phyloP scores from a whole-genome alignment of 805 yeast genomes.

The Saccharomycopsis fermentans region DNA sequence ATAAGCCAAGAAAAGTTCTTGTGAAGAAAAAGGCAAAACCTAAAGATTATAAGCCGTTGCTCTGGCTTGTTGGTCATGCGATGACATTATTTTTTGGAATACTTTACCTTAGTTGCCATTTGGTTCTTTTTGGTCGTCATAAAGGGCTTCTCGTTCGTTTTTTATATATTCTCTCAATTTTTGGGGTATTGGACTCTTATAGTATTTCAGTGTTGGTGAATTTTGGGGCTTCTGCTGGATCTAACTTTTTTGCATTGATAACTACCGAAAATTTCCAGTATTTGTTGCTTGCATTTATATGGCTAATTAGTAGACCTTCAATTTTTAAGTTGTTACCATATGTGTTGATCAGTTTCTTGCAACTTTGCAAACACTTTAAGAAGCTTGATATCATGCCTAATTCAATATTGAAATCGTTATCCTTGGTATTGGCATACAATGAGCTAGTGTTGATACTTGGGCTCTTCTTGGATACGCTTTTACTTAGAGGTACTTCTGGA shows the following conservation, averaged over 20 bases:
- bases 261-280: conserved; percentile 73
- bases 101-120: conserved; percentile 27
- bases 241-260: conserved; percentile 52
- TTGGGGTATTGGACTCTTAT: conserved; percentile 47
- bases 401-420: conserved; percentile 30
- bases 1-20: conserved; percentile 19
- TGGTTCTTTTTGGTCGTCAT: conserved; percentile 21
- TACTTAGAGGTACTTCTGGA: conserved; percentile 61
- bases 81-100: conserved; percentile 36
- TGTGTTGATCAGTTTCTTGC: conserved; percentile 46
- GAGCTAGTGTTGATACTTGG: conserved; percentile 47
- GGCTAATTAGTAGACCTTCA: conserved; percentile 59
- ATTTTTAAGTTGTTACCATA: conserved; percentile 57
- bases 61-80: conserved; percentile 52
- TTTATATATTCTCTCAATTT: conserved; percentile 42
- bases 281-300: conserved; percentile 40
- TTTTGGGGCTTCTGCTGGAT: conserved; percentile 44
- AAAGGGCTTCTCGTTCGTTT: conserved; percentile 37
- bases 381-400: conserved; percentile 28
- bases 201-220: conserved; percentile 45
- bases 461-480: conserved; percentile 46
- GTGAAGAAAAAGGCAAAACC: conserved; percentile 28
- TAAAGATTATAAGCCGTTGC: conserved; percentile 34
- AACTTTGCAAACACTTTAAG: conserved; percentile 35
- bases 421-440: conserved; percentile 45